These are phyloP conservation scores for Cystoderma amianthinum DNA, from an alignment of 768 basidiomycete genomes.

Conservation along the genomic window DNA sequence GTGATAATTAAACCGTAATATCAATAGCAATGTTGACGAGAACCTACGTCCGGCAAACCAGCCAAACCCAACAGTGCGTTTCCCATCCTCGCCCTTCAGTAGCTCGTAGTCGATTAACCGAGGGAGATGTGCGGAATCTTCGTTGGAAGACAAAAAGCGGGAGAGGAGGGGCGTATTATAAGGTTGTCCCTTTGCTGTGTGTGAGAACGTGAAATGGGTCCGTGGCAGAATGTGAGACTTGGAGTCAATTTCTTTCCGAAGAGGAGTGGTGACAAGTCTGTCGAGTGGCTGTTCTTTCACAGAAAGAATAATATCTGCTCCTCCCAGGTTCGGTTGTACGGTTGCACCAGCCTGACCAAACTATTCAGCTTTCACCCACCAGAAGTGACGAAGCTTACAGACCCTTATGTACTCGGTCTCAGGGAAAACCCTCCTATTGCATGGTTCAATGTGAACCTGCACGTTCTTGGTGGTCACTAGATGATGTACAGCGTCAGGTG, in stretches of 20 bases:
- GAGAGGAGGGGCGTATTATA: constrained; percentile 82
- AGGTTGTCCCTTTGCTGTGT: constrained; percentile 80
- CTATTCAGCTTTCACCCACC: too few relatives aligned
- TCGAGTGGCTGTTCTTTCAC: constrained; percentile 82
- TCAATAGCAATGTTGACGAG: background rate
- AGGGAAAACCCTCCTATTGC: constrained; percentile 68
- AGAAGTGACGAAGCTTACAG: constrained; percentile 11
- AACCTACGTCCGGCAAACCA: constrained; percentile 83
- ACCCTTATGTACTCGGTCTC: constrained; percentile 63
- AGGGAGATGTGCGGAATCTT: constrained; percentile 20
- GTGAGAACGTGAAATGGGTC: constrained; percentile 89
- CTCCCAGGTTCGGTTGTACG: constrained; percentile 44
- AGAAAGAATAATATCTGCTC: constrained; percentile 74
- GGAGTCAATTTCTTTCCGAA: background rate
- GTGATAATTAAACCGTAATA: background rate
- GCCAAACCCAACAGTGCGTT: constrained; percentile 84
- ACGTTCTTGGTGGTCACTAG: constrained; percentile 52
- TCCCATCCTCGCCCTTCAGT: constrained; percentile 51
- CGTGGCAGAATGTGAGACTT: constrained; percentile 23
- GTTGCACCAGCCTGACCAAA: constrained; percentile 69
- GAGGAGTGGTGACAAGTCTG: constrained; percentile 40
- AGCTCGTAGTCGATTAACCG: constrained; percentile 84
- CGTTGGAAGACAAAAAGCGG: constrained; percentile 37
- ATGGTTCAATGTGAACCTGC: constrained; percentile 68
- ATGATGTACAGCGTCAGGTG: constrained; percentile 62